Evolutionary conservation across 2,329 filamentous ascomycete species (phyloP), one percentile per base, ranked within the genome.

Genomic region (Aspergillus sp.): DNA sequence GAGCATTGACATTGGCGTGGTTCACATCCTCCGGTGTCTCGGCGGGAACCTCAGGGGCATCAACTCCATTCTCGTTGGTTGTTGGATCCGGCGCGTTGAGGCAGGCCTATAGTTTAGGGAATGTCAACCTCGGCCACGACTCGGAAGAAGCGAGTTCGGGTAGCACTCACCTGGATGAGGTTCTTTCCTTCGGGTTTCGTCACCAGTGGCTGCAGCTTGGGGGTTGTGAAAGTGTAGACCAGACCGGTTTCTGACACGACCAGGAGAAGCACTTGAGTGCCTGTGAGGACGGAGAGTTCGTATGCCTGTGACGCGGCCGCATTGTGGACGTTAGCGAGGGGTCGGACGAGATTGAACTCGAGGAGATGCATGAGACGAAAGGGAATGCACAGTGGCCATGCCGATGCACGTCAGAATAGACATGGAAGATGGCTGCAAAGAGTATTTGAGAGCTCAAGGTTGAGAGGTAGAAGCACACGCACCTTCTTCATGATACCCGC

Each of bases 401-500:
- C 23, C 52, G 56, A 45, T 46, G 15, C 28, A 31, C 23, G 6
- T 31, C 1, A 6, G 6, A 41, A 9, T 15, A 23, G 23, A 17
- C 49, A 34, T n/a, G 3, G 22, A 15, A 50, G 41, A 59, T 43
- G 8, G n/a, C 25, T 25, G 23, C 19, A 15, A 49, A 48, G 17
- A 7, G 45, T 48, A 22, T 11, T 46, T 43, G 54, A 53, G 60
- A 57, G 56, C 54, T 59, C 41, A 54, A 66, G 61, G 43, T 47
- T 54, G 51, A 47, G 45, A 38, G 55, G 69, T 68, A 66, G 62
- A 63, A 55, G 54, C 11, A 6, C 50, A 71, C 89, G 71, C 78
- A 97, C 95, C 93, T 98, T 98, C 87, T 99, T 98, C 95, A 99
- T 98, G 81, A 99, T 98, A 72, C 95, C 95, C 60, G 95, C 95